These are phyloP conservation scores for Lachnellula cervina DNA, from an alignment of 2,329 filamentous ascomycete genomes.

Conservation along the genomic window DNA sequence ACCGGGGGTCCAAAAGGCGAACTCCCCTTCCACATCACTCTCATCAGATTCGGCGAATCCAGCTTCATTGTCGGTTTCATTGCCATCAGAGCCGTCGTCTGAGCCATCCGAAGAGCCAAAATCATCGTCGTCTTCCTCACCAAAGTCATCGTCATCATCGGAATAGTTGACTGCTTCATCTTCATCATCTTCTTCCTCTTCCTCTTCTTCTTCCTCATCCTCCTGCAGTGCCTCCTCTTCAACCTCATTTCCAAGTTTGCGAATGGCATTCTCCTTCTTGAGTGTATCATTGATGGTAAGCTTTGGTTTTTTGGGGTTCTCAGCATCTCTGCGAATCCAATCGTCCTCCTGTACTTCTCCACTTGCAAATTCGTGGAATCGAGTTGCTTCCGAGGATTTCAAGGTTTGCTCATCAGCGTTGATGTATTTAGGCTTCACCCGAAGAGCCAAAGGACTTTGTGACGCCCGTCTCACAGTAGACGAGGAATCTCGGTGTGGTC, in stretches of 20 bases:
- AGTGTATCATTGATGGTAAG: conserved; percentile 88
- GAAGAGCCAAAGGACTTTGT: conserved; percentile 35
- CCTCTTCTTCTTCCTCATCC: conserved; percentile 57
- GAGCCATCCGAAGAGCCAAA: conserved; percentile 47
- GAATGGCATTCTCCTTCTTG: conserved; percentile 82
- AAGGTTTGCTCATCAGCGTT: conserved; percentile 27
- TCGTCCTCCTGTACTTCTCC: conserved; percentile 79
- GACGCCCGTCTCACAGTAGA: conserved; percentile 33
- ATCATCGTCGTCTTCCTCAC: conserved; percentile 59
- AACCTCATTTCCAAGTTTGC: conserved; percentile 79
- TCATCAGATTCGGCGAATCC: conserved; percentile 68
- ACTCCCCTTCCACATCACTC: conserved; percentile 59
- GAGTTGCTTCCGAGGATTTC: conserved; percentile 45
- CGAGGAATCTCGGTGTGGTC: conserved; percentile 23
- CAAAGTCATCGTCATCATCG: conserved; percentile 64
- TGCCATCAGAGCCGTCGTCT: conserved; percentile 64
- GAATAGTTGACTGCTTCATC: conserved; percentile 50
- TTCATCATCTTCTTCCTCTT: conserved; percentile 48
- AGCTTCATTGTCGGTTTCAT: conserved; percentile 63
- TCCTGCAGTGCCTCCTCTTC: conserved; percentile 84
- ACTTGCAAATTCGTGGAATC: conserved; percentile 89
- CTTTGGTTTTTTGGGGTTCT: conserved; percentile 51
- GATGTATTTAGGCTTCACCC: conserved; percentile 33
- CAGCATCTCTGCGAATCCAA: conserved; percentile 69
- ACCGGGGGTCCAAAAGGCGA: conserved; percentile 57